Percentiles rank a stretch among this genome's conserved stretches.
Conservation (phyloP, 2,329 filamentous ascomycete genomes). For the Talaromyces rugulosus region DNA sequence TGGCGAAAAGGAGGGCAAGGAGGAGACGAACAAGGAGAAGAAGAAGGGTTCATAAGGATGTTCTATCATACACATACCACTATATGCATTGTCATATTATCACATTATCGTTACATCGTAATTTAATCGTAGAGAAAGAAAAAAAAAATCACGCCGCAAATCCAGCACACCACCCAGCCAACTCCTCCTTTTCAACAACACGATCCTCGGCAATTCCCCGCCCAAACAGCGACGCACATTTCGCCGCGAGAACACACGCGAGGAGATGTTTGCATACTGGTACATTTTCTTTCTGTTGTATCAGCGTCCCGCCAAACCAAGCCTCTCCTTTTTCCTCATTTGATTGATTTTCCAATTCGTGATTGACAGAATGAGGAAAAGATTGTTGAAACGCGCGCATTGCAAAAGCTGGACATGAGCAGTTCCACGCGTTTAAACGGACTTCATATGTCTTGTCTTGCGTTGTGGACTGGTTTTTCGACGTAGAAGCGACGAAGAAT, state of each 20-base stretch:
- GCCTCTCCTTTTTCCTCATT: conserved; percentile 8
- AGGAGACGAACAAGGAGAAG: conserved; percentile 55
- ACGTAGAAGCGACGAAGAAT: conserved; percentile 64
- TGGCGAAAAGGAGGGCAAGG: conserved; percentile 54
- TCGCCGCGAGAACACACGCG: conserved; percentile 71
- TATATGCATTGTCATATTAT: not conserved
- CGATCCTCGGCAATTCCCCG: conserved; percentile 44
- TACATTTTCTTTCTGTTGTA: conserved; percentile 14
- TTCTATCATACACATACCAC: not conserved
- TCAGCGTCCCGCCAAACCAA: conserved; percentile 36
- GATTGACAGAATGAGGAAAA: not conserved
- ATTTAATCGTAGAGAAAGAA: not conserved
- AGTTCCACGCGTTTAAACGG: conserved; percentile 74
- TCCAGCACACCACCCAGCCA: conserved; percentile 64
- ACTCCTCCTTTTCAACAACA: conserved; percentile 51
- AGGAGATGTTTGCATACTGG: conserved; percentile 81
- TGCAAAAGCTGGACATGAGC: conserved; percentile 80
- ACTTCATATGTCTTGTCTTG: conserved; percentile 60
- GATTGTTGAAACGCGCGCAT: conserved; percentile 62
- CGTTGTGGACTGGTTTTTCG: conserved; percentile 17
- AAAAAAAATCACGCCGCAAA: conserved; percentile 31
- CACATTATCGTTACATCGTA: not conserved
- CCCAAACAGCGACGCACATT: conserved; percentile 57
- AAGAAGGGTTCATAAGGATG: conserved; percentile 52
- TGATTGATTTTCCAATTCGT: not conserved